Evolutionary conservation across 2,329 filamentous ascomycete genomes (phyloP).

Genomic region (Hypoxylon sp.): DNA sequence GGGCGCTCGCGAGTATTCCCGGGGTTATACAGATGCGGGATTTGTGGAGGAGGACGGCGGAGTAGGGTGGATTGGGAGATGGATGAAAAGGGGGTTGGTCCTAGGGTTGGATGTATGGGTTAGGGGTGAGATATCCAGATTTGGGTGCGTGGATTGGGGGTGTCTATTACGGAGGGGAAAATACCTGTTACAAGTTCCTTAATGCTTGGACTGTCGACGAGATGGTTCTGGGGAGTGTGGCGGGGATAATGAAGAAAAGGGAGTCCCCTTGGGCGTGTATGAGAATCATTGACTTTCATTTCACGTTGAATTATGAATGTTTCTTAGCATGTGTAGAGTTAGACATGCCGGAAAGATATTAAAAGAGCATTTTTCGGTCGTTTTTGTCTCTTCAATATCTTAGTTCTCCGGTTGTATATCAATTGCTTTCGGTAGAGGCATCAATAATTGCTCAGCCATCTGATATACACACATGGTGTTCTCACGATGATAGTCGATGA

Average conservation of each 20-base stretch:
- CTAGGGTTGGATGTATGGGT: background rate
- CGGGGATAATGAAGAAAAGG: background rate
- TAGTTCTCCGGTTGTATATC: background rate
- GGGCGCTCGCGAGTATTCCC: constrained; percentile 67
- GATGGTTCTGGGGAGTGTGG: background rate
- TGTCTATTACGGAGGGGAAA: background rate
- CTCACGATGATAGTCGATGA: background rate
- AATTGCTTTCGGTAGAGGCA: background rate
- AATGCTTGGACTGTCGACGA: background rate
- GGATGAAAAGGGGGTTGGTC: background rate
- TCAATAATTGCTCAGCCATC: background rate
- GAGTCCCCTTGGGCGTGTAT: background rate
- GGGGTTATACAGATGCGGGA: constrained; percentile 53
- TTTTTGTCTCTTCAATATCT: background rate
- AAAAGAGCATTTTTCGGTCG: background rate
- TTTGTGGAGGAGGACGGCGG: constrained; percentile 54
- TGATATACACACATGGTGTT: background rate
- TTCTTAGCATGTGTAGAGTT: background rate
- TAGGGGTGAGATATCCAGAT: background rate
- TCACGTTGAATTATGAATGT: background rate
- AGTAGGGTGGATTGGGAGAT: constrained; percentile 34
- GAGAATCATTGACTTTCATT: background rate
- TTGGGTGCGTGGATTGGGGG: background rate
- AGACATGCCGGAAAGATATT: background rate
- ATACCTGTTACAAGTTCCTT: background rate